Base-by-base conservation (phyloP, 2,329 filamentous ascomycete genomes). In the Aschersonia sp. region DNA sequence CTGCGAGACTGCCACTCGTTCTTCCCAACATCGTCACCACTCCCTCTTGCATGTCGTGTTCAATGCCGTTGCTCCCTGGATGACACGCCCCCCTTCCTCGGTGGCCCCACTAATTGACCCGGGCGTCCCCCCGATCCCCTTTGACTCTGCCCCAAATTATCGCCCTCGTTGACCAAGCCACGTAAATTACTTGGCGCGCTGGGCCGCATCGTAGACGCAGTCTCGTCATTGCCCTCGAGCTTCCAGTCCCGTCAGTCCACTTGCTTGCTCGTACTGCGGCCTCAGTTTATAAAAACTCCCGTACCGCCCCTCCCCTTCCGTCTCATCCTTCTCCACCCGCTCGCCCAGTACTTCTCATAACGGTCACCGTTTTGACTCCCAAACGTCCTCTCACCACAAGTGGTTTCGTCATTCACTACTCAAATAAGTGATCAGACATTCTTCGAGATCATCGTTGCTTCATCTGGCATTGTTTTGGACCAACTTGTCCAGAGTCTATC, bases 191-290 rank as follows among this genome's bases (percentile, higher is more conserved):
- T 22, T 22, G 4, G 10, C 9, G 42, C 12, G 41, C 41, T 29
- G 29, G 9, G 30, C 30, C 10, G 22, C n/a, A 43, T 43, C 42
- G 39, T 30, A 37, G 43, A 4, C n/a, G 32, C 29, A 32, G 44
- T 48, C 41, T 39, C 49, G 49, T 46, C 49, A 48, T 50, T 10
- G 30, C 35, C 44, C 48, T 46, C 11, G 32, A 37, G 31, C 37
- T 44, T 30, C 29, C n/a, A 14, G 22, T 44, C 31, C 35, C 35
- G 35, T 37, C 22, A 22, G 22, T 22, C 22, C 22, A 22, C 35
- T 37, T 37, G 5, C 35, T 5, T 37, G 35, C 35, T 37, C 35
- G 35, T 37, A 37, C 35, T 9, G 35, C 35, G 32, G 14, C 41
- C 43, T 40, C 44, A 35, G 14, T 44, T 46, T 50, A 41, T 46